These are phyloP conservation scores for Pisolithus tinctorius DNA, from an alignment of 768 basidiomycete genomes.

Conservation along the genomic window DNA sequence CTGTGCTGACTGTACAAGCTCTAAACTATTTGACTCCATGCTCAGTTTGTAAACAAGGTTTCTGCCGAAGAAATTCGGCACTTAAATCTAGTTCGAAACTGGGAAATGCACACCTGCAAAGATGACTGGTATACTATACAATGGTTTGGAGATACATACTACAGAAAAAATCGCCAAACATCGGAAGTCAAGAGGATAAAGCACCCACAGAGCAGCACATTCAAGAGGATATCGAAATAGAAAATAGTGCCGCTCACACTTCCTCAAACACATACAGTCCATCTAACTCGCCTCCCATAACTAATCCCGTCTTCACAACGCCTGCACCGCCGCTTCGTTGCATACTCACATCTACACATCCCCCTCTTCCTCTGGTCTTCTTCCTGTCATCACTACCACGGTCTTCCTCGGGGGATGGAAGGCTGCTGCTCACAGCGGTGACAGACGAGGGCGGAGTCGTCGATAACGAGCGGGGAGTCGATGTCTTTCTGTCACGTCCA, in stretches of 20 bases:
- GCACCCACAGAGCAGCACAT: too few species aligned
- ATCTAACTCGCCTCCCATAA: constrained; percentile 25
- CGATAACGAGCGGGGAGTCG: constrained; percentile 8
- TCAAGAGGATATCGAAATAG: too few species aligned
- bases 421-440: constrained; percentile 9
- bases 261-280: constrained; percentile 26
- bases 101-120: background rate
- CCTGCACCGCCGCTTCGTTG: constrained; percentile 2
- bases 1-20: too few species aligned
- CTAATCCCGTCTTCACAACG: constrained; percentile 18
- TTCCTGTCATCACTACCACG: background rate
- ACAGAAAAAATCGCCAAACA: background rate
- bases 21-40: too few species aligned
- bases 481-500: background rate
- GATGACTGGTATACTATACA: constrained; percentile 3
- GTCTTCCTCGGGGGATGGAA: constrained; percentile 1
- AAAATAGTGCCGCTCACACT: background rate
- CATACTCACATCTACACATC: constrained; percentile 12
- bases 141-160: constrained; percentile 2
- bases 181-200: too few species aligned
- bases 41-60: too few species aligned
- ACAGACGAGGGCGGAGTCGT: constrained; percentile 17
- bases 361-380: background rate
- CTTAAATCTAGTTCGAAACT: too few species aligned
- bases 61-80: too few species aligned